Evolutionary conservation across 2,329 filamentous ascomycete genomes (phyloP).

Genomic region (Stemphylium beticola): DNA sequence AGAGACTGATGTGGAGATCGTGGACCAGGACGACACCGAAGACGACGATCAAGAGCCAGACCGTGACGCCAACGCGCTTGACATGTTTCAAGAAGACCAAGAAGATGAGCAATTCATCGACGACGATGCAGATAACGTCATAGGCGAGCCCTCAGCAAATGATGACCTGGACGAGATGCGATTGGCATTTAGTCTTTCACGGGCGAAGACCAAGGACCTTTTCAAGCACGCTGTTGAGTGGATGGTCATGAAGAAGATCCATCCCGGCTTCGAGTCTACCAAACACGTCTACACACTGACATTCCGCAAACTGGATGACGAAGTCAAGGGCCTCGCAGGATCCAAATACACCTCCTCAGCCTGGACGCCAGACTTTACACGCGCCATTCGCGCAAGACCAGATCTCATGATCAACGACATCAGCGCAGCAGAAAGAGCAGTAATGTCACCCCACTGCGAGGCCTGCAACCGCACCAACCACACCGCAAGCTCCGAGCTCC

Average conservation of each 20-base stretch:
- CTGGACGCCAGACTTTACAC: slow-evolving; percentile 72
- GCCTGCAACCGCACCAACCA: slow-evolving; percentile 75
- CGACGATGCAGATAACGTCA: slow-evolving; percentile 63
- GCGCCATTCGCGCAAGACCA: slow-evolving; percentile 69
- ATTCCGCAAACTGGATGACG: slow-evolving; percentile 74
- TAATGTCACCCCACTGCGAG: slow-evolving; percentile 59
- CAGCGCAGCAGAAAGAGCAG: slow-evolving; percentile 12
- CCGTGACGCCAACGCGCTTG: slow-evolving; percentile 40
- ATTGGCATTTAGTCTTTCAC: slow-evolving; percentile 71
- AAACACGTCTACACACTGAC: slow-evolving; percentile 71
- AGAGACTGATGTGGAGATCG: slow-evolving; percentile 22
- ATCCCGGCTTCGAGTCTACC: slow-evolving; percentile 69
- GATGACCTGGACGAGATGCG: slow-evolving; percentile 65
- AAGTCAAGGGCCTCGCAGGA: slow-evolving; percentile 69
- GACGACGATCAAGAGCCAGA: slow-evolving; percentile 31
- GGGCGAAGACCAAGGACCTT: slow-evolving; percentile 72
- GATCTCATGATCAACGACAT: slow-evolving; percentile 53
- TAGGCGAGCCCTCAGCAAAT: slow-evolving; percentile 52
- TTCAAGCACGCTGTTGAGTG: slow-evolving; percentile 78
- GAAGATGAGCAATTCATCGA: slow-evolving; percentile 69
- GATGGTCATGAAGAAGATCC: slow-evolving; percentile 80
- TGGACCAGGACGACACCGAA: slow-evolving; percentile 31
- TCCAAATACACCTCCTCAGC: slow-evolving; percentile 75
- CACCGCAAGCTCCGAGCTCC: slow-evolving; percentile 68
- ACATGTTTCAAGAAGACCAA: slow-evolving; percentile 59